Evolutionary conservation across 1,139 yeast species (phyloP), one percentile per base, ranked within the genome.

Genomic region (Pichia sp.): DNA sequence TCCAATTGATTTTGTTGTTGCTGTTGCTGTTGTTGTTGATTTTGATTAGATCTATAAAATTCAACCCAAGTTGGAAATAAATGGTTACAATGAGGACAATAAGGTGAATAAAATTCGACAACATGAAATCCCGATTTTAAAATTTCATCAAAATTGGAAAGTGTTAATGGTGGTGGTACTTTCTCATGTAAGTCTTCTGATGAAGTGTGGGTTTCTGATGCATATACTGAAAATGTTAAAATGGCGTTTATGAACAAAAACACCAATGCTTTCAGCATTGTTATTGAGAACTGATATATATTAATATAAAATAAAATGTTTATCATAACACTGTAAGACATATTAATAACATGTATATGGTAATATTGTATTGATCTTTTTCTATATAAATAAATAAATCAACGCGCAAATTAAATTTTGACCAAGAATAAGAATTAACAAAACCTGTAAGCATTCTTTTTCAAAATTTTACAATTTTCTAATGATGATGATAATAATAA

Each of bases 51-150:
- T 23, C 55, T 47, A 64, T 76, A 82, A 0, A 87, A 71, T 44
- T 69, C 64, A 45, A 75, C 72, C 87, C 87, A 82, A 4, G 63
- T 69, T 8, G 90, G 89, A 2, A 80, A 84, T 49, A 84, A 66
- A 10, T 66, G 67, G 52, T 69, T 74, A 64, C 95, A 84, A 60
- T 83, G 92, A n/a, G 63, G 58, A 58, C 94, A 84, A 55, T 76
- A 77, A 0, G 90, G 90, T 26, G 86, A 79, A 56, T 62, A 82
- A 58, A 82, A 82, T 58, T 81, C 87, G 16, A 81, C 77, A 44
- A 78, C 63, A 42, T 83, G 76, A 27, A 80, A 62, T 12, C 76
- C 76, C 10, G 66, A 59, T 20, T 71, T 56, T 4, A 81, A 61
- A 8, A 61, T 59, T 20, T 57, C 51, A 51, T 78, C 78, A 53